These are phyloP conservation scores for Arthrinium phaeospermum DNA, from an alignment of 2,329 filamentous ascomycete species.

Conservation along the genomic window DNA sequence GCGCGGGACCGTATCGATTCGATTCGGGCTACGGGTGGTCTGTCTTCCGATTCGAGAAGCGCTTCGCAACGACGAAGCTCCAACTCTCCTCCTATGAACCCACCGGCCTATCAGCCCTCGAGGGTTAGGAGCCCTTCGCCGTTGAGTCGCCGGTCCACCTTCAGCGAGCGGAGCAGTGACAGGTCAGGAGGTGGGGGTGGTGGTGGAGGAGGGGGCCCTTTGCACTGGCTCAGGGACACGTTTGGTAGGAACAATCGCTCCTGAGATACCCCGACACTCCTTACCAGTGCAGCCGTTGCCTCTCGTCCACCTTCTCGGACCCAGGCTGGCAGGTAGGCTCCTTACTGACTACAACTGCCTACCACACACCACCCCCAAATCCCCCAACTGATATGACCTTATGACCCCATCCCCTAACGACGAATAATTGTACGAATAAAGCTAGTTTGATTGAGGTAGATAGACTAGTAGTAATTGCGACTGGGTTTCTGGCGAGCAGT, in stretches of 20 bases:
- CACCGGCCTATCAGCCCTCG: constrained; percentile 27
- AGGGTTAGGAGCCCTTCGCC: constrained; percentile 37
- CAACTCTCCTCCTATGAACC: constrained; percentile 34
- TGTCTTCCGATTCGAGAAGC: constrained; percentile 25
- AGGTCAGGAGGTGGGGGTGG: constrained; percentile 38
- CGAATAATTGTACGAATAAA: constrained; percentile 14
- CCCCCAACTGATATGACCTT: constrained; percentile 1
- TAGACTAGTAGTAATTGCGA: constrained; percentile 14
- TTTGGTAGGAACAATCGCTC: constrained; percentile 38
- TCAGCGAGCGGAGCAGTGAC: constrained; percentile 33
- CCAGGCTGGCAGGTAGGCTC: not conserved
- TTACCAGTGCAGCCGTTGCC: not conserved
- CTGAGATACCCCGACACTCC: not conserved
- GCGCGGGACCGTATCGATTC: constrained; percentile 32
- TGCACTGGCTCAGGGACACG: constrained; percentile 52
- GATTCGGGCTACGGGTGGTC: constrained; percentile 27
- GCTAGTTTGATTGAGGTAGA: not conserved
- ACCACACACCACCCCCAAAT: not conserved
- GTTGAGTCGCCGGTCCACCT: constrained; percentile 31
- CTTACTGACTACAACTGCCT: not conserved
- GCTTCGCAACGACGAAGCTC: constrained; percentile 30
- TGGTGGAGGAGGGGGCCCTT: constrained; percentile 44
- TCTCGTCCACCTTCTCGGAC: not conserved
- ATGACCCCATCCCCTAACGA: constrained; percentile 4
- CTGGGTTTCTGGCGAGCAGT: not conserved